Evolutionary conservation across 2,329 filamentous ascomycete species (phyloP).

Genomic region (Talaromyces sp.): DNA sequence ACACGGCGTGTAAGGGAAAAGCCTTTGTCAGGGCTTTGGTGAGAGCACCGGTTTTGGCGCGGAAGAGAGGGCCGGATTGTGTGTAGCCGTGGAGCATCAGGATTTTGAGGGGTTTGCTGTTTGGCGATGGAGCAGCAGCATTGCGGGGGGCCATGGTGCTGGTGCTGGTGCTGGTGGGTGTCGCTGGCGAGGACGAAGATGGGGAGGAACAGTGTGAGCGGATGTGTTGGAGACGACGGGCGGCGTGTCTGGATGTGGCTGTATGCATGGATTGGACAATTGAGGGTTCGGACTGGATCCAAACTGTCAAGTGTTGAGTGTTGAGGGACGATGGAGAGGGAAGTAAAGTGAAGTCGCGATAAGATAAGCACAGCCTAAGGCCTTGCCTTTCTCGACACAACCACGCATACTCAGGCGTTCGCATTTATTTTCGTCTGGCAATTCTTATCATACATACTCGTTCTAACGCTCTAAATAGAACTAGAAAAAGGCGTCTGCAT

Average conservation of each 20-base stretch:
- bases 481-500: neutral
- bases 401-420: neutral
- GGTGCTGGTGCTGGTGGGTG: neutral
- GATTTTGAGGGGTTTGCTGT: constrained; percentile 50
- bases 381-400: neutral
- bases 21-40: constrained; percentile 74
- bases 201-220: neutral
- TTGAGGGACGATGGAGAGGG: neutral
- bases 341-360: neutral
- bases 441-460: neutral
- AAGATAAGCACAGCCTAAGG: neutral
- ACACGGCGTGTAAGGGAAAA: constrained; percentile 57
- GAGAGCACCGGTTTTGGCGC: constrained; percentile 79
- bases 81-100: constrained; percentile 86
- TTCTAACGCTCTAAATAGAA: neutral
- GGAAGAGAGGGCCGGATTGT: constrained; percentile 81
- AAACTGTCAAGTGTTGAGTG: no score
- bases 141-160: constrained; percentile 4
- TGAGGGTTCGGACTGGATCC: neutral
- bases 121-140: neutral
- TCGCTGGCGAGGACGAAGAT: neutral
- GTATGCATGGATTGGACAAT: neutral
- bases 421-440: neutral
- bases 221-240: neutral
- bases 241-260: neutral